A percentile compares a stretch with the other conserved stretches of the same genome.
These are phyloP conservation scores for Dillenia suffruticosa DNA, from an alignment of 164 flowering plant species.

Conservation along the genomic window DNA sequence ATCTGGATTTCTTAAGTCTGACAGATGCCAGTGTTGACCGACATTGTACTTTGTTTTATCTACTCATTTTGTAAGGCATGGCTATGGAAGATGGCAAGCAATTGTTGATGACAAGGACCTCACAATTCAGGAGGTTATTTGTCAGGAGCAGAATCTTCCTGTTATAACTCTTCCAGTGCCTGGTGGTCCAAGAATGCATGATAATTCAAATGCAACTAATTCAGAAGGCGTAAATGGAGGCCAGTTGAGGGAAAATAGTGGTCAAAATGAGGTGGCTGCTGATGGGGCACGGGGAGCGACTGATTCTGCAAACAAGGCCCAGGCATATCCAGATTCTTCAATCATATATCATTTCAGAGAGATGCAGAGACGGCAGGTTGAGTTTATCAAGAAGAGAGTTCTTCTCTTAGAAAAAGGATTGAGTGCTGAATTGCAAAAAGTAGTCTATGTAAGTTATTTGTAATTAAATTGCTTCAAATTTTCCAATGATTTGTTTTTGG, in stretches of 20 bases:
- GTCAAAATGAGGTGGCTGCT: constrained; percentile 40
- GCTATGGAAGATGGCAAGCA: constrained; percentile 99
- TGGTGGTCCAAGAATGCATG: constrained; percentile 48
- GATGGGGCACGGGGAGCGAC: constrained; percentile 28
- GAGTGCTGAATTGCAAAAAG: constrained; percentile 70
- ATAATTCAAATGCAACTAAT: constrained; percentile 20
- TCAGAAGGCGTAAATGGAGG: constrained; percentile 26
- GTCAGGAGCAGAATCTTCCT: constrained; percentile 83
- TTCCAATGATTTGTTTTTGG: too few relatives aligned
- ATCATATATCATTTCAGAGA: constrained; percentile 62
- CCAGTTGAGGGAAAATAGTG: constrained; percentile 26
- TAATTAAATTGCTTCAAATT: too few relatives aligned
- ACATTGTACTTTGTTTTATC: neutral
- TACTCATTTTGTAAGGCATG: constrained; percentile 56
- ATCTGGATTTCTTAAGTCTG: too few relatives aligned
- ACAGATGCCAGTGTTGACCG: too few relatives aligned
- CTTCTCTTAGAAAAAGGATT: constrained; percentile 86
- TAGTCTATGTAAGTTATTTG: constrained; percentile 53
- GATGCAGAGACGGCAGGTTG: constrained; percentile 90
- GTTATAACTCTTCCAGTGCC: constrained; percentile 37
- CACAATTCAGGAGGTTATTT: constrained; percentile 71
- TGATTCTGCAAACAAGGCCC: constrained; percentile 42
- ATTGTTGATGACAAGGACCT: constrained; percentile 90
- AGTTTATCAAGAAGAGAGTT: constrained; percentile 87
- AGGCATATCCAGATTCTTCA: constrained; percentile 48